Base-by-base conservation (phyloP, 441 rosid species). In the Populus hybrid region DNA sequence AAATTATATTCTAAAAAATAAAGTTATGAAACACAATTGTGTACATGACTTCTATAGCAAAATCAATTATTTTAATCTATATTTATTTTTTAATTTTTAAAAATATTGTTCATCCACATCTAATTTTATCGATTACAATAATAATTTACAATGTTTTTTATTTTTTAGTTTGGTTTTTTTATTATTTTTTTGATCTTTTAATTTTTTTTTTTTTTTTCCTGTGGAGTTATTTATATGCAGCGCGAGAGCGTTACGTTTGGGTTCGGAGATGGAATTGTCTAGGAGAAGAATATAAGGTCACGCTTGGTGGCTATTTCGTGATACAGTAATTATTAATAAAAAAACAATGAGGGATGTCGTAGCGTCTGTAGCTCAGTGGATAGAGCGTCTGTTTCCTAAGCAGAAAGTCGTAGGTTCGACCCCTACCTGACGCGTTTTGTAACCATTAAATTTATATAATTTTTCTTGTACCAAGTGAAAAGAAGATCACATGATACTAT, bases 281-380 rank as follows among this genome's bases (percentile, higher is more conserved):
- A 92, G 71, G 73, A 95, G 97, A 66, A 92, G 93, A 83, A 26
- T 26, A 94, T 75, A 14, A 95, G 94, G 82, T 94, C 98, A 0
- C 97, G 95, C 50, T 87, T 88, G 34, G 98, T 91, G 65, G 93
- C 92, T 23, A 97, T 72, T 86, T 83, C 83, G 87, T 86, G n/a
- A 93, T 97, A 82, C 97, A 91, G 71, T 92, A 96, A 8, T 94
- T 95, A 1, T 91, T 88, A 1, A 94, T 73, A 73, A 92, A 92
- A 80, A 98, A 98, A 36, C 99, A 34, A 34, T 0, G 36, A 4
- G 7, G 36, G 36, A 34, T 34, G 28, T 6, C 36, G 36, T 34
- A 10, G 95, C 89, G 92, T 93, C 84, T 85, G 92, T 92, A 88
- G 94, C 95, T 89, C 94, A 89, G 97, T 90, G 93, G 96, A 89